Evolutionary conservation across 2,329 filamentous ascomycete genomes (phyloP).

Genomic region (Bipolaris cookei): DNA sequence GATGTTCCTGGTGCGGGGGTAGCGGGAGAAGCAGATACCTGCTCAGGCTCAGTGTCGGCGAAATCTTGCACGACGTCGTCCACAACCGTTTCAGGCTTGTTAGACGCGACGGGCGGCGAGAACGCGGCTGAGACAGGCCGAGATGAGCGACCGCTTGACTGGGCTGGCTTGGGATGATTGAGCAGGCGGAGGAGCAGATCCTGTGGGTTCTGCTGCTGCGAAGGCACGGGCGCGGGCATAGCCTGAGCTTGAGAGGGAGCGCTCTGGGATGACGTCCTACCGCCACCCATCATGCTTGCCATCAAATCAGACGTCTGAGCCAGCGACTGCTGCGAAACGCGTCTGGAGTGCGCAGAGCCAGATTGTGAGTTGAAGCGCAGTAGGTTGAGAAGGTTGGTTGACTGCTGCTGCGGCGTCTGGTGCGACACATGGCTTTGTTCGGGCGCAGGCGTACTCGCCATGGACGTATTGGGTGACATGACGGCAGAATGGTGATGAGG

Average conservation of each 20-base stretch:
- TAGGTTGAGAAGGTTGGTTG: constrained; percentile 67
- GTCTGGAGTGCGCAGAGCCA: constrained; percentile 47
- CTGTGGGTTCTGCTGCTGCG: constrained; percentile 66
- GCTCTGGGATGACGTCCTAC: constrained; percentile 48
- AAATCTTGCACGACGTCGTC: constrained; percentile 55
- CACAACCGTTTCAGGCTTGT: constrained; percentile 51
- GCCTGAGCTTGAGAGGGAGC: constrained; percentile 36
- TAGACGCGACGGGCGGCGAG: constrained; percentile 38
- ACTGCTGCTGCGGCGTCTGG: constrained; percentile 48
- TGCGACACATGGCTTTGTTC: constrained; percentile 54
- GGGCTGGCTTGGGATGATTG: constrained; percentile 69
- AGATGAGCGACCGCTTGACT: constrained; percentile 37
- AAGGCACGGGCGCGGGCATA: constrained; percentile 37
- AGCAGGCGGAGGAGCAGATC: constrained; percentile 86
- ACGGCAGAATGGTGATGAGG: constrained; percentile 64
- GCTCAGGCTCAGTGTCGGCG: constrained; percentile 53
- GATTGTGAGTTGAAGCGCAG: constrained; percentile 66
- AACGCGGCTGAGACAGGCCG: constrained; percentile 36
- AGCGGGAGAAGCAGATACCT: constrained; percentile 43
- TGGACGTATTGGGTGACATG: constrained; percentile 63
- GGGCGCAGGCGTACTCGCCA: constrained; percentile 51
- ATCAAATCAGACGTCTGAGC: constrained; percentile 65
- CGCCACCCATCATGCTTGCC: constrained; percentile 59
- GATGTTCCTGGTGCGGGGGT: constrained; percentile 30
- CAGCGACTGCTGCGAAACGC: constrained; percentile 47